Conservation (phyloP, 352 stramenopile genomes). For the Pilasporangium apinafurcum region DNA sequence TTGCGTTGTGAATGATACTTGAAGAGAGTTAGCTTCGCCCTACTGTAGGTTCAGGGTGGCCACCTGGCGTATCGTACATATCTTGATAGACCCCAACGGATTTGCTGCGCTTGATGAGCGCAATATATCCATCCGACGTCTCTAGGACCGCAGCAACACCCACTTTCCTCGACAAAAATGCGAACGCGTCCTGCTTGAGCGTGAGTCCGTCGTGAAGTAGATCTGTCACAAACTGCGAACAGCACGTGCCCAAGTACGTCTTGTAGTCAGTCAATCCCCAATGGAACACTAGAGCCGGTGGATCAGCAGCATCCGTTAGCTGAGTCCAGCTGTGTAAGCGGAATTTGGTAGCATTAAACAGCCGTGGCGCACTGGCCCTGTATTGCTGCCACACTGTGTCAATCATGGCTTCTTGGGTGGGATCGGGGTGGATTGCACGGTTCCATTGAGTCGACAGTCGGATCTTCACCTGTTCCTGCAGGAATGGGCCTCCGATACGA, state of each 20-base stretch:
- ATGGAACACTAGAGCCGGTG: conserved; percentile 10
- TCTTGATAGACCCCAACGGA: conserved; percentile 67
- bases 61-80: conserved; percentile 69
- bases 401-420: conserved; percentile 23
- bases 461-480: conserved; percentile 27
- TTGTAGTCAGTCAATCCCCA: conserved; percentile 71
- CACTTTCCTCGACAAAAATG: conserved; percentile 74
- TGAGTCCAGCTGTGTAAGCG: conserved; percentile 19
- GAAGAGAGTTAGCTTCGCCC: background rate
- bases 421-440: conserved; percentile 32
- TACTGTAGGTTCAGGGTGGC: conserved; percentile 68
- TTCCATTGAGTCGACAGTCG: conserved; percentile 37
- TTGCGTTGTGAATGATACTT: background rate
- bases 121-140: conserved; percentile 50
- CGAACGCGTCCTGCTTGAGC: conserved; percentile 18
- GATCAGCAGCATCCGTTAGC: background rate
- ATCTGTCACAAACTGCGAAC: conserved; percentile 23
- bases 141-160: conserved; percentile 67
- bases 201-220: conserved; percentile 27
- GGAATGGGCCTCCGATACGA: conserved; percentile 17
- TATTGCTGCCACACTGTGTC: conserved; percentile 34
- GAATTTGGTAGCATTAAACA: conserved; percentile 83
- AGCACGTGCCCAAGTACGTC: conserved; percentile 71
- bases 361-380: conserved; percentile 14
- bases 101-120: conserved; percentile 60